phyloP scores from a whole-genome alignment of 768 basidiomycete genomes.

The Mycena venus region DNA sequence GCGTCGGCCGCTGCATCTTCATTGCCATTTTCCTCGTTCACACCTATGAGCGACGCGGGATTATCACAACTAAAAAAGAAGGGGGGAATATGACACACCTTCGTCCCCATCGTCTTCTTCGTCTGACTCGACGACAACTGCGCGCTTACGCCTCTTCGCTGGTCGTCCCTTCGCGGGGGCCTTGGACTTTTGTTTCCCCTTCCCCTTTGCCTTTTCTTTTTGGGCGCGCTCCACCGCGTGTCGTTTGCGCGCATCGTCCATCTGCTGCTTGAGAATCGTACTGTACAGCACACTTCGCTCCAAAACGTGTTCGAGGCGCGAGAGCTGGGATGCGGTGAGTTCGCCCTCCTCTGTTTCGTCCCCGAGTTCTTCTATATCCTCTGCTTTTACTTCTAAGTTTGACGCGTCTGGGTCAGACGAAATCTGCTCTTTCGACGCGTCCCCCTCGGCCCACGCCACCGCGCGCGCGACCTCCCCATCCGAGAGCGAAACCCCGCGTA shows the following conservation, averaged over 20 bases:
- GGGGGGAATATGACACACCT: too few relatives aligned
- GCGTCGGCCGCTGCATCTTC: conserved; percentile 47
- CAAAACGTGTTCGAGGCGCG: conserved; percentile 17
- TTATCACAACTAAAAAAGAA: too few relatives aligned
- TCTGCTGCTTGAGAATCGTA: conserved; percentile 18
- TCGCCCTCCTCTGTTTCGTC: conserved; percentile 7
- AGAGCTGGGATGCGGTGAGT: not conserved
- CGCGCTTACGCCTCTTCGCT: too few relatives aligned
- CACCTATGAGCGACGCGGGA: too few relatives aligned
- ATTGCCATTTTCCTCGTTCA: conserved; percentile 8
- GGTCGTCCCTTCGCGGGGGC: conserved; percentile 5
- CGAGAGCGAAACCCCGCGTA: not conserved
- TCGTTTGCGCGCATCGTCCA: conserved; percentile 16
- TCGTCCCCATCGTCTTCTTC: conserved; percentile 18
- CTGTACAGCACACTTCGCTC: conserved; percentile 18
- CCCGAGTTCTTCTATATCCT: not conserved
- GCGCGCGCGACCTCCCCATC: too few relatives aligned
- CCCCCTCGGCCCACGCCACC: too few relatives aligned
- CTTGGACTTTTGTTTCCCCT: not conserved
- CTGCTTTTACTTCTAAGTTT: not conserved
- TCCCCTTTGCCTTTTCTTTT: not conserved
- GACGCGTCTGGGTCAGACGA: not conserved
- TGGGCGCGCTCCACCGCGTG: not conserved
- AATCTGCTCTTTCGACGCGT: too few relatives aligned
- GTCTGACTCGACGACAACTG: conserved; percentile 37